Evolutionary conservation across 495 filamentous ascomycete genomes (phyloP).

Genomic region (Aspergillus egyptiacus): DNA sequence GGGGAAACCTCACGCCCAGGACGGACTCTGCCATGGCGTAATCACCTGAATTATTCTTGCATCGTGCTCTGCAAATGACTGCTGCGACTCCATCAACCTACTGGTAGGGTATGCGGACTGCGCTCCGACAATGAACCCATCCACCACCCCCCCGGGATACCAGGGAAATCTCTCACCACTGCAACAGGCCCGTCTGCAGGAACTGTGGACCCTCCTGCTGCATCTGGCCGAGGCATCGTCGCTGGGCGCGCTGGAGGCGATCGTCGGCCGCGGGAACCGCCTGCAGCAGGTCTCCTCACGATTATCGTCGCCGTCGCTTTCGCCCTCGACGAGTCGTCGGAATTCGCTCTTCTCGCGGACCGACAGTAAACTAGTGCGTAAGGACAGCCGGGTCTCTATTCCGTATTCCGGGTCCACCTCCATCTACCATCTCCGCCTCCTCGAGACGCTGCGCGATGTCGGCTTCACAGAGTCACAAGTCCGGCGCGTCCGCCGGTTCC

Average conservation of each 20-base stretch:
- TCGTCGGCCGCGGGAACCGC: constrained; percentile 2
- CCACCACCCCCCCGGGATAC: not conserved
- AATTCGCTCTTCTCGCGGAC: constrained; percentile 3
- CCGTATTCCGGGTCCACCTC: no score
- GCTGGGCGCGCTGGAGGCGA: constrained; percentile 6
- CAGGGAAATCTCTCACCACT: not conserved
- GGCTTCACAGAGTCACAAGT: constrained; percentile 21
- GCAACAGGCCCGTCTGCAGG: not conserved
- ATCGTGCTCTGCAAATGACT: no score
- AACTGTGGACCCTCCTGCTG: constrained; percentile 8
- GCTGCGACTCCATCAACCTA: no score
- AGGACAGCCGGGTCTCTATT: not conserved
- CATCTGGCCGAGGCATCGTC: constrained; percentile 10
- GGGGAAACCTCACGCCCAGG: no score
- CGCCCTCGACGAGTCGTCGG: not conserved
- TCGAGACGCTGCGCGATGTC: constrained; percentile 14
- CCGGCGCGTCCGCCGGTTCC: constrained; percentile 19
- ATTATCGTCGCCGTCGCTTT: not conserved
- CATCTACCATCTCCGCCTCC: constrained; percentile 5
- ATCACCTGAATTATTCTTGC: no score
- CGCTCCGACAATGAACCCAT: not conserved
- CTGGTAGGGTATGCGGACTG: no score
- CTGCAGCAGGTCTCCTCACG: not conserved
- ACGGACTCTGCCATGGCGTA: no score
- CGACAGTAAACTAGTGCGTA: not conserved